Conservation (phyloP, 352 stramenopile genomes). For the Globisporangium cystogenes region DNA sequence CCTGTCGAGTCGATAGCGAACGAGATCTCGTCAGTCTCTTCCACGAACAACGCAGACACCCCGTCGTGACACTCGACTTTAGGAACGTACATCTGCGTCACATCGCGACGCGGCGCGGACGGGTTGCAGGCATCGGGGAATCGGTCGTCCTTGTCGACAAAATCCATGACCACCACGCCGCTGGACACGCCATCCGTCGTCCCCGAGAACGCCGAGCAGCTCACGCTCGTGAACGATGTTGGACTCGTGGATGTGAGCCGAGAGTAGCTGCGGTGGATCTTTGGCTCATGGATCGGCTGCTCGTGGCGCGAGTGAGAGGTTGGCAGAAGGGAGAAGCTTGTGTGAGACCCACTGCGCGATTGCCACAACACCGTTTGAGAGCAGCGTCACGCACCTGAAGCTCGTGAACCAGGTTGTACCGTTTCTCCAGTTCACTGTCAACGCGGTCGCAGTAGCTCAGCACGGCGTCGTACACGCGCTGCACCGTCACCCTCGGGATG, state of each 20-base stretch:
- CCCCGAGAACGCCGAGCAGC: conserved; percentile 31
- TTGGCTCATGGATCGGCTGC: conserved; percentile 28
- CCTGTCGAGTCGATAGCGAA: background rate
- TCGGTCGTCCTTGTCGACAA: conserved; percentile 34
- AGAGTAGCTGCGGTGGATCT: conserved; percentile 21
- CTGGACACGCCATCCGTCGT: conserved; percentile 13
- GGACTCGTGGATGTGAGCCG: conserved; percentile 36
- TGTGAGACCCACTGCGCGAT: no score
- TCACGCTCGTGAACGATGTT: conserved; percentile 22
- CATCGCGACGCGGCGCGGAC: conserved; percentile 11
- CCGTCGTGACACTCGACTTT: no score
- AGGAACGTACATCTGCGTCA: conserved; percentile 16
- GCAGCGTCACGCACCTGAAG: background rate
- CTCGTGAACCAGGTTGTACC: conserved; percentile 25
- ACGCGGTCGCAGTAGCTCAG: conserved; percentile 35
- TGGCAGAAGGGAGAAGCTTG: no score
- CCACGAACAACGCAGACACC: no score
- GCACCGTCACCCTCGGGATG: conserved; percentile 27
- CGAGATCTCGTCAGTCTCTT: background rate
- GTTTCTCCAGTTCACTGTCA: conserved; percentile 21
- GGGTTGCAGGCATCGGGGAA: conserved; percentile 18
- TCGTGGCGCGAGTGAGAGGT: background rate
- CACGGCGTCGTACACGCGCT: conserved; percentile 20
- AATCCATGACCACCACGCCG: conserved; percentile 38
- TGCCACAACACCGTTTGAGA: no score